Evolutionary conservation across 2,329 filamentous ascomycete species (phyloP).

Genomic region (Colletotrichum theobromicola): DNA sequence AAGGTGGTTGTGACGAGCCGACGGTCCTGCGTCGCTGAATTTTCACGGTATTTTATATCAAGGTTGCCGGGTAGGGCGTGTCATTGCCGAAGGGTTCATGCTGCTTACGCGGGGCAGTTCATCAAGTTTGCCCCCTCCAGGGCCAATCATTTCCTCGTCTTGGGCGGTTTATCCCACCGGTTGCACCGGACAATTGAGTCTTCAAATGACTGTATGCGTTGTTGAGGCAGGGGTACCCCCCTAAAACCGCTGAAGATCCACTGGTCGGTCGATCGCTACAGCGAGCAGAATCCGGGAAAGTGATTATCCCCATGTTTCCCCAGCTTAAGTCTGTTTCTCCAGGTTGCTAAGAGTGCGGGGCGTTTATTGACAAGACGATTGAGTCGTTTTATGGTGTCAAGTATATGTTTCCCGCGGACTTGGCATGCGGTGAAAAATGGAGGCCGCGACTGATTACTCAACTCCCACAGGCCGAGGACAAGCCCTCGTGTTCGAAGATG

Average conservation of each 20-base stretch:
- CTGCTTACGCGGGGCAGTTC: neutral
- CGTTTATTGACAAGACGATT: neutral
- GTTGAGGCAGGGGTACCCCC: neutral
- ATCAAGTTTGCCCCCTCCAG: neutral
- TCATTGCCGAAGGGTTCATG: neutral
- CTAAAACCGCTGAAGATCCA: neutral
- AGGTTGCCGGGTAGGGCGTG: neutral
- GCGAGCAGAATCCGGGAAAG: neutral
- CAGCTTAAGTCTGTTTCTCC: neutral
- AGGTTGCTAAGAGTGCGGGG: neutral
- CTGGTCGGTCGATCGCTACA: neutral
- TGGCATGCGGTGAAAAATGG: neutral
- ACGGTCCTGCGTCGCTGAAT: neutral
- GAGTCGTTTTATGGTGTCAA: neutral
- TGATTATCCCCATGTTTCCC: neutral
- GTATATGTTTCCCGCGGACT: neutral
- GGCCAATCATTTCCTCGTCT: neutral
- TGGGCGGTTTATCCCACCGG: neutral
- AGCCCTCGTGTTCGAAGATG: neutral
- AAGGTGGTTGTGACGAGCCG: neutral
- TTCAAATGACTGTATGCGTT: neutral
- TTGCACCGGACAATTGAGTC: neutral
- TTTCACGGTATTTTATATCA: neutral
- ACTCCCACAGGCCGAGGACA: neutral
- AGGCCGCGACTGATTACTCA: neutral